Evolutionary conservation across 306 rosid genomes (phyloP).

Genomic region (Lathyrus aphaca): DNA sequence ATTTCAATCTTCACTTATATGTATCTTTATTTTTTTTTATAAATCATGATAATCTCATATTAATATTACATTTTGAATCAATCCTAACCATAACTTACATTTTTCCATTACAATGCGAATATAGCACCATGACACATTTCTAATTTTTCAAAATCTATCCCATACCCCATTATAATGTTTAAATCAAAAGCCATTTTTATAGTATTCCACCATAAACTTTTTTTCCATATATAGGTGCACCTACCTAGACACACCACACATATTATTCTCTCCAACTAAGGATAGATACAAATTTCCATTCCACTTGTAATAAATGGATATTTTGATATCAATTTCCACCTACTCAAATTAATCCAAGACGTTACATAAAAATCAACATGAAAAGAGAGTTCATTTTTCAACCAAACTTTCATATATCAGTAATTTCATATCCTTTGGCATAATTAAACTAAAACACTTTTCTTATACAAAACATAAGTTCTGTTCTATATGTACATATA

Average conservation of each 20-base stretch:
- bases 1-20: no score
- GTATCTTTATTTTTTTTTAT: no score
- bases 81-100: no score
- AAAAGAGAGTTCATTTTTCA: conserved; percentile 14
- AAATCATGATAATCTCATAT: no score
- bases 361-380: neutral
- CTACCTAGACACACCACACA: neutral
- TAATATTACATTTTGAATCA: no score
- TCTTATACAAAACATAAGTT: neutral
- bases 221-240: conserved; percentile 5
- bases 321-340: neutral
- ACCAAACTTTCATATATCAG: conserved; percentile 20
- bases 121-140: no score
- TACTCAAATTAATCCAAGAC: conserved; percentile 25
- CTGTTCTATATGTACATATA: conserved; percentile 17
- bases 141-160: no score
- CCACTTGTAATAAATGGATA: neutral
- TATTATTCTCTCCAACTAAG: conserved; percentile 4
- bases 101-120: no score
- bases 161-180: no score
- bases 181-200: no score
- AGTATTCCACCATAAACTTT: no score
- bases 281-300: conserved; percentile 24
- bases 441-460: conserved; percentile 2
- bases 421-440: conserved; percentile 24